phyloP scores from a whole-genome alignment of 192 early-diverging fungal genomes.

The Umbelopsis ramanniana region DNA sequence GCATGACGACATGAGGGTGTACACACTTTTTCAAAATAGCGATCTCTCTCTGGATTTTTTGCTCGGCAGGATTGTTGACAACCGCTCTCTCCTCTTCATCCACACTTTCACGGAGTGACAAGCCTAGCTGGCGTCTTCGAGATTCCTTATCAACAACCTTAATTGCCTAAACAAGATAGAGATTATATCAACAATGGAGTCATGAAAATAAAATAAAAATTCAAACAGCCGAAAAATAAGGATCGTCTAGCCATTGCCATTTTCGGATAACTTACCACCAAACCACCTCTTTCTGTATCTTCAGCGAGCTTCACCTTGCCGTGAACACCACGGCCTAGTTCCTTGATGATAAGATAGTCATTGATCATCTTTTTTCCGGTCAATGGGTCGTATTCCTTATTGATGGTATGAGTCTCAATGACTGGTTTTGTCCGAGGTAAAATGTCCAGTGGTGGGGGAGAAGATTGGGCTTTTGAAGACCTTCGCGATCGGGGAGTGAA shows the following conservation, averaged over 20 bases:
- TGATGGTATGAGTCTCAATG: constrained; percentile 84
- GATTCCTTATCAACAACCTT: constrained; percentile 73
- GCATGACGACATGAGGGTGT: constrained; percentile 89
- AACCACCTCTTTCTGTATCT: constrained; percentile 80
- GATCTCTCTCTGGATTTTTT: constrained; percentile 94
- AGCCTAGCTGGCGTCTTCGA: constrained; percentile 45
- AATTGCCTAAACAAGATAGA: constrained; percentile 54
- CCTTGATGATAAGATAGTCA: constrained; percentile 88
- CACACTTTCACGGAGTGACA: constrained; percentile 5
- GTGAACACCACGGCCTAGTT: constrained; percentile 92
- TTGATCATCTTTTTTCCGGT: constrained; percentile 97
- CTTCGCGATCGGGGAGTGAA: constrained; percentile 19
- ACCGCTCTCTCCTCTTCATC: constrained; percentile 43
- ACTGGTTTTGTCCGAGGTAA: constrained; percentile 43
- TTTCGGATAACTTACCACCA: constrained; percentile 60
- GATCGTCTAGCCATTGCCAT: background rate
- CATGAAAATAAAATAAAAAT: background rate
- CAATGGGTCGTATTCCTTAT: constrained; percentile 79
- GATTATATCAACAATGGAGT: background rate
- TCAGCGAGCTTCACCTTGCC: constrained; percentile 94
- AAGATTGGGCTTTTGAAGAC: background rate
- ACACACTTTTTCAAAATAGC: constrained; percentile 95
- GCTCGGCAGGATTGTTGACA: constrained; percentile 52
- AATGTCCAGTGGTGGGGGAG: background rate
- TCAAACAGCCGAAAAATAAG: background rate